Conservation (phyloP, 768 basidiomycete species). For the Leccinum incarnatum region DNA sequence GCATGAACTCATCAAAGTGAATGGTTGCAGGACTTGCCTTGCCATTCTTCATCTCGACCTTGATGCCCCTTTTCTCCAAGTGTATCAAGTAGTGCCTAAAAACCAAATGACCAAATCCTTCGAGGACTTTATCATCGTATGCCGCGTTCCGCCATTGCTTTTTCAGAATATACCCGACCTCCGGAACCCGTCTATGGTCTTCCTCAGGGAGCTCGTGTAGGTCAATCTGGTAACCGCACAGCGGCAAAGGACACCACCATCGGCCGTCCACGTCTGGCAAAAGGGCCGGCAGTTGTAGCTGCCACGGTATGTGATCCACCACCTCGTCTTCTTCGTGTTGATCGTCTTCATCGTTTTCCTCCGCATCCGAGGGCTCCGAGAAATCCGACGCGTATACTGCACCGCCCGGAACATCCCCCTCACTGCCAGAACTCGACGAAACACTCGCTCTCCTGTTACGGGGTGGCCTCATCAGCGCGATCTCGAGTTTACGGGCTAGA, state of each 20-base stretch:
- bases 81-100: constrained; percentile 27
- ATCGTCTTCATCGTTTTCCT: constrained; percentile 38
- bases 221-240: constrained; percentile 47
- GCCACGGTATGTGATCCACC: constrained; percentile 35
- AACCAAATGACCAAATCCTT: constrained; percentile 27
- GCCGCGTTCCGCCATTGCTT: constrained; percentile 37
- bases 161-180: constrained; percentile 24
- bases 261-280: constrained; percentile 43
- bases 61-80: constrained; percentile 21
- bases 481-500: constrained; percentile 22
- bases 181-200: constrained; percentile 26
- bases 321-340: constrained; percentile 16
- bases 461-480: constrained; percentile 7
- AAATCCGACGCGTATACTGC: constrained; percentile 56
- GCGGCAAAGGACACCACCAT: constrained; percentile 50
- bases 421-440: constrained; percentile 24
- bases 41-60: constrained; percentile 13
- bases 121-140: constrained; percentile 27
- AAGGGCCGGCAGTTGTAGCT: constrained; percentile 35
- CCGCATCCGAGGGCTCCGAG: constrained; percentile 47
- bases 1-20: background rate
- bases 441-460: background rate
- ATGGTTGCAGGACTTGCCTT: constrained; percentile 11
- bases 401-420: constrained; percentile 11
- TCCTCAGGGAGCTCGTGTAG: constrained; percentile 40